These are phyloP conservation scores for Tritrichomonas musculus DNA, from an alignment of 208 protist genomes.

Conservation along the genomic window DNA sequence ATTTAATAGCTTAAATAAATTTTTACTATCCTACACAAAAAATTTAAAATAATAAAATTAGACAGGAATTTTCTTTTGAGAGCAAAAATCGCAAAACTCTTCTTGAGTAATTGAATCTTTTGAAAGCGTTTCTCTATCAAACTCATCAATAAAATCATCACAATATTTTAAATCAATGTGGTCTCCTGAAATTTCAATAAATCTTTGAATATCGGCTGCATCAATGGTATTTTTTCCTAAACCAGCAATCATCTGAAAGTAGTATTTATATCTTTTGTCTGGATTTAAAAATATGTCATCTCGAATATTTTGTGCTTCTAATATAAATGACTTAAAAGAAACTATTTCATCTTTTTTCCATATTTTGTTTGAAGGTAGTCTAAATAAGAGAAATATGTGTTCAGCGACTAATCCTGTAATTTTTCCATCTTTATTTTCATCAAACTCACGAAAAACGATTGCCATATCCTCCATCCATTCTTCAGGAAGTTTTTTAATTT, in stretches of 20 bases:
- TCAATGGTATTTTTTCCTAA: background rate
- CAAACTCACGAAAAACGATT: background rate
- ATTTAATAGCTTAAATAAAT: too few relatives aligned
- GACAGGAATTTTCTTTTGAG: background rate
- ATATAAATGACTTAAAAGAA: background rate
- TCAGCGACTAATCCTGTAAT: background rate
- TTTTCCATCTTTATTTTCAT: background rate
- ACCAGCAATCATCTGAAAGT: slow-evolving; percentile 25
- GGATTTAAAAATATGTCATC: background rate
- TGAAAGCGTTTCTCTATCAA: background rate
- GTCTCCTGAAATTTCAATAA: background rate
- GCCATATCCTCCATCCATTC: slow-evolving; percentile 26
- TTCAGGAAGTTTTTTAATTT: background rate
- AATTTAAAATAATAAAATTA: too few relatives aligned
- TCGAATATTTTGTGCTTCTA: background rate
- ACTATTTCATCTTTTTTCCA: background rate
- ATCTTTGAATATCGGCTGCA: background rate
- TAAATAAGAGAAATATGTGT: background rate
- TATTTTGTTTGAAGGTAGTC: background rate
- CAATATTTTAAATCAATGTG: background rate
- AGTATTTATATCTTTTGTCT: background rate
- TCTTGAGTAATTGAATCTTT: slow-evolving; percentile 1
- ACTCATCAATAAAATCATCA: slow-evolving; percentile 32
- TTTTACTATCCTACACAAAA: too few relatives aligned
- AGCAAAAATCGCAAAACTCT: background rate